Conservation (phyloP, 768 basidiomycete species). For the Leccinum disarticulatum region DNA sequence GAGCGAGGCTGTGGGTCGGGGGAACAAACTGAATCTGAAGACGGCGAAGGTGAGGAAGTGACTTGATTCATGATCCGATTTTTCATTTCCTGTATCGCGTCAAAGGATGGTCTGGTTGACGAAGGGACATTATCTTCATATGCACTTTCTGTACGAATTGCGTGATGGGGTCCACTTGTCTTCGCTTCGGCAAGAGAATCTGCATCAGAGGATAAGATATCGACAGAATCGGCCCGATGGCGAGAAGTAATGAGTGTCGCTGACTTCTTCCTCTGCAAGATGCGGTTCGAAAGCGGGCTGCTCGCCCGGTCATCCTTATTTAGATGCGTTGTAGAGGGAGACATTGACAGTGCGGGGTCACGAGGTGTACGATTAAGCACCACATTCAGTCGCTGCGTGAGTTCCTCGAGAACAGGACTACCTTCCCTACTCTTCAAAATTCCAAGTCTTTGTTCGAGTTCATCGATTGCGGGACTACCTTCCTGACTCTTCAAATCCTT, state of each 20-base stretch:
- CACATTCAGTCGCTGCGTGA: constrained; percentile 44
- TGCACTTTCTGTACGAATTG: constrained; percentile 11
- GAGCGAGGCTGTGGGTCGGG: constrained; percentile 16
- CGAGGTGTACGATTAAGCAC: constrained; percentile 37
- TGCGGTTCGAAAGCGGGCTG: constrained; percentile 31
- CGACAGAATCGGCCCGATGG: constrained; percentile 3
- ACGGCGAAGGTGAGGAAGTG: constrained; percentile 24
- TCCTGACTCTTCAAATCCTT: constrained; percentile 46
- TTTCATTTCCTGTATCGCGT: constrained; percentile 66
- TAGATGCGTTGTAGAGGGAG: constrained; percentile 20
- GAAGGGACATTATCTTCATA: constrained; percentile 11
- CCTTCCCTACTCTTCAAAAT: constrained; percentile 53
- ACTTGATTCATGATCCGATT: constrained; percentile 46
- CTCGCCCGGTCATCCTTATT: constrained; percentile 22
- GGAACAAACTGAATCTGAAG: constrained; percentile 19
- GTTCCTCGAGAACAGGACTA: constrained; percentile 55
- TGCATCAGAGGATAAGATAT: constrained; percentile 2
- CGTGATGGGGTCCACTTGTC: constrained; percentile 10
- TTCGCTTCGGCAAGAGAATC: constrained; percentile 14
- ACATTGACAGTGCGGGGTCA: constrained; percentile 29
- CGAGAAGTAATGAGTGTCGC: constrained; percentile 9
- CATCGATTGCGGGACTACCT: constrained; percentile 61
- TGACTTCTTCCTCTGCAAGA: constrained; percentile 20
- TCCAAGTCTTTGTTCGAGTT: constrained; percentile 60
- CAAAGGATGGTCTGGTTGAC: constrained; percentile 36